Evolutionary conservation across 768 basidiomycete genomes (phyloP).

Genomic region (Leucocoprinus sp.): DNA sequence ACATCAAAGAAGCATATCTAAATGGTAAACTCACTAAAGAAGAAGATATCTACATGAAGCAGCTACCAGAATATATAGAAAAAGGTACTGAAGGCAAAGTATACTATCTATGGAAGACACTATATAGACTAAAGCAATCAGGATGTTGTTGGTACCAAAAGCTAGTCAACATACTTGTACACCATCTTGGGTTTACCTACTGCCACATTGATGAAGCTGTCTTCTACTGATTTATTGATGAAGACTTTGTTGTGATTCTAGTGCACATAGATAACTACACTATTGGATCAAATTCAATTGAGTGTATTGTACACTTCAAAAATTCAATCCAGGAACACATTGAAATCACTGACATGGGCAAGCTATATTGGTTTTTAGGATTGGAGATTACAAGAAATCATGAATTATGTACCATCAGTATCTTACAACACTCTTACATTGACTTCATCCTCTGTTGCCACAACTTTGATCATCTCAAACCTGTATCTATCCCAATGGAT

Average conservation of each 20-base stretch:
- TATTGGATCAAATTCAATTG: too few relatives aligned
- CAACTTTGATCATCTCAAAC: slow-evolving; percentile 14
- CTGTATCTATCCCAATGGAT: slow-evolving; percentile 18
- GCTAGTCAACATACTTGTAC: slow-evolving; percentile 4
- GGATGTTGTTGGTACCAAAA: slow-evolving; percentile 20
- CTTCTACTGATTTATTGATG: neutral
- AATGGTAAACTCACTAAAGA: slow-evolving; percentile 24
- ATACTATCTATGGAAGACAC: slow-evolving; percentile 17
- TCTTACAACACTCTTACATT: too few relatives aligned
- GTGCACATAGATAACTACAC: too few relatives aligned
- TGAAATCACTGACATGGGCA: too few relatives aligned
- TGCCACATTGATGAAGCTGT: slow-evolving; percentile 18
- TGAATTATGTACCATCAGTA: too few relatives aligned
- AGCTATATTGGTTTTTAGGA: too few relatives aligned
- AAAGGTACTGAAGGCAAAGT: slow-evolving; percentile 8
- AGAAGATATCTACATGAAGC: slow-evolving; percentile 34
- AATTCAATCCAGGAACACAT: too few relatives aligned
- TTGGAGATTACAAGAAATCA: too few relatives aligned
- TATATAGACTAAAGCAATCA: slow-evolving; percentile 25
- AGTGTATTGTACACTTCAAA: too few relatives aligned
- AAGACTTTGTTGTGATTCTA: too few relatives aligned
- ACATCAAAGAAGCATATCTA: slow-evolving; percentile 34
- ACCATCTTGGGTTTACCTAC: slow-evolving; percentile 14
- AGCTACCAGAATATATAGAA: slow-evolving; percentile 23
- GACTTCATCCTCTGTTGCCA: too few relatives aligned